Percentiles rank a stretch among this genome's conserved stretches.
phyloP scores from a whole-genome alignment of 75 land plant species.

The Cupressus sempervirens region DNA sequence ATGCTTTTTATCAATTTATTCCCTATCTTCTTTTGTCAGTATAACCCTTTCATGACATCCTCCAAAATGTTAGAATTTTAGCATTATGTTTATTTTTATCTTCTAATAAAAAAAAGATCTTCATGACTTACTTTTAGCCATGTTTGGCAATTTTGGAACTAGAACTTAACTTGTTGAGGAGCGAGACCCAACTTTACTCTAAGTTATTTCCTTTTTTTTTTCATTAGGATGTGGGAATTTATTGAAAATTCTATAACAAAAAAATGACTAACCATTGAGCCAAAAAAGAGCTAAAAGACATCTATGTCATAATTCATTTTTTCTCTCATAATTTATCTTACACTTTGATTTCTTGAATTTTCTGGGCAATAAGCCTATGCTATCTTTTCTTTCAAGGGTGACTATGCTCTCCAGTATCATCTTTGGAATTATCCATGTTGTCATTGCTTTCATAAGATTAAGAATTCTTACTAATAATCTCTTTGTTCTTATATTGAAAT shows the following conservation, averaged over 20 bases:
- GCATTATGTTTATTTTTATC: not conserved
- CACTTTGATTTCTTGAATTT: conserved; percentile 79
- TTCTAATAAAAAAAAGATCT: not conserved
- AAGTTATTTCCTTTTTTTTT: conserved; percentile 77
- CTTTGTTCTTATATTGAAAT: conserved; percentile 7
- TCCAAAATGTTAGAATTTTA: not conserved
- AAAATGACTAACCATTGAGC: not conserved
- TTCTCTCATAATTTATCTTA: conserved; percentile 17
- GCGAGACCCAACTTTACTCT: conserved; percentile 68
- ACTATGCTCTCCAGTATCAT: not conserved
- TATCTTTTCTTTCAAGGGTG: conserved; percentile 49
- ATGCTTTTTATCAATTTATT: no score
- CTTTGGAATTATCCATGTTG: conserved; percentile 7
- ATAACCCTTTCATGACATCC: not conserved
- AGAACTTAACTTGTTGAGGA: conserved; percentile 79
- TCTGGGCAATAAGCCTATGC: conserved; percentile 66
- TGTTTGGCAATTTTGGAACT: conserved; percentile 84
- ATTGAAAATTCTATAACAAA: conserved; percentile 52
- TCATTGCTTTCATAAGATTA: conserved; percentile 4
- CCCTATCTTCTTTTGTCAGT: not conserved
- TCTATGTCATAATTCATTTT: not conserved
- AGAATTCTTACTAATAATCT: not conserved
- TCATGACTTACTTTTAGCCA: conserved; percentile 60
- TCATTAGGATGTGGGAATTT: conserved; percentile 90
- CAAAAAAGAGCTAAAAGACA: not conserved